Percentiles rank a stretch among this genome's conserved stretches.
These are phyloP conservation scores for Rubus parviflorus DNA, from an alignment of 306 rosid species.

Conservation along the genomic window DNA sequence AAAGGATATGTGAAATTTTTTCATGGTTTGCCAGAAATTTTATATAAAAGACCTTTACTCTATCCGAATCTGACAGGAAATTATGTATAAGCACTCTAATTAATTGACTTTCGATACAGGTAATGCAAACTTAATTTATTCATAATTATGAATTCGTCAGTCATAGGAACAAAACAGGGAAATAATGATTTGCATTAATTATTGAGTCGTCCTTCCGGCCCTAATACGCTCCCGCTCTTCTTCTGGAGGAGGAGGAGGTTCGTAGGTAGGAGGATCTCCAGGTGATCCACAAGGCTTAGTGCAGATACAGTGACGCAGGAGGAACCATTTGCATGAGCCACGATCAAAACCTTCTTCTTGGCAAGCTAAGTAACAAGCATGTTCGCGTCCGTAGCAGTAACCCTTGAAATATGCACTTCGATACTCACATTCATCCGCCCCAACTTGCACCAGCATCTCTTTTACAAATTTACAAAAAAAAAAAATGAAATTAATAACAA, in stretches of 20 bases:
- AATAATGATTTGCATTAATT: no score
- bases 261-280: background rate
- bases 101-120: background rate
- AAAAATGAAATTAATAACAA: background rate
- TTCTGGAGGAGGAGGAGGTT: background rate
- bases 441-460: background rate
- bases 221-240: no score
- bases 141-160: no score
- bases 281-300: background rate
- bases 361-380: background rate
- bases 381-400: background rate
- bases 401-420: background rate
- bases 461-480: no score
- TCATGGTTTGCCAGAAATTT: no score
- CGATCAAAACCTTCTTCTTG: background rate
- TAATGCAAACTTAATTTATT: background rate
- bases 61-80: no score
- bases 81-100: background rate
- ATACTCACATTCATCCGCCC: background rate
- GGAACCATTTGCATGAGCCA: background rate
- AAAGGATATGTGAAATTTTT: no score
- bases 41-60: no score
- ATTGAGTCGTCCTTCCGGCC: no score
- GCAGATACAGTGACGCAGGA: background rate
- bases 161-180: no score